phyloP scores from a whole-genome alignment of 208 protist genomes.

The Leishmania mexicana region DNA sequence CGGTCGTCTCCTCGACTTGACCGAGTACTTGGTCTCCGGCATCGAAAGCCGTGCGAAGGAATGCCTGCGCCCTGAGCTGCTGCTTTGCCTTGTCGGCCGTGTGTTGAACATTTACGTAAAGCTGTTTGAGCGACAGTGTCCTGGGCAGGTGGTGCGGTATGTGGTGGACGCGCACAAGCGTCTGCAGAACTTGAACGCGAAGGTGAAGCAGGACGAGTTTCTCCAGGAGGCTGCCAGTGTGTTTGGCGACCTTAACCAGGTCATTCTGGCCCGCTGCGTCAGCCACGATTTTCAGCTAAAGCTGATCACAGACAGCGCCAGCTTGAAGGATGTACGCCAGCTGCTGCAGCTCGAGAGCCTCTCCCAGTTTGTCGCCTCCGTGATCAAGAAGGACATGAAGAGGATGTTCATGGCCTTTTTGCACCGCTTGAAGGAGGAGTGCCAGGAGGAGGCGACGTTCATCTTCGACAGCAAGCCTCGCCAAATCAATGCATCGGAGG shows the following conservation, averaged over 20 bases:
- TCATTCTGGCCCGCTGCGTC: constrained; percentile 76
- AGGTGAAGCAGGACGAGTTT: constrained; percentile 20
- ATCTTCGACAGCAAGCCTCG: constrained; percentile 37
- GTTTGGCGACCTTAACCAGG: constrained; percentile 64
- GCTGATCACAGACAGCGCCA: constrained; percentile 68
- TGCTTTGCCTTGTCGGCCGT: constrained; percentile 70
- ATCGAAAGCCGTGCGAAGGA: constrained; percentile 11
- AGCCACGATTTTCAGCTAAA: constrained; percentile 85
- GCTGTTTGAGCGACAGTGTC: constrained; percentile 68
- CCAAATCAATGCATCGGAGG: constrained; percentile 42
- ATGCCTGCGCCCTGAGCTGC: constrained; percentile 33
- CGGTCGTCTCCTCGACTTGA: constrained; percentile 33
- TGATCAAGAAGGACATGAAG: constrained; percentile 79
- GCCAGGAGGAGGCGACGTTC: constrained; percentile 55
- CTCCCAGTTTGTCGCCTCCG: constrained; percentile 54
- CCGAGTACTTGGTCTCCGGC: constrained; percentile 23
- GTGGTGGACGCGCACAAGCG: constrained; percentile 60
- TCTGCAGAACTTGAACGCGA: constrained; percentile 24
- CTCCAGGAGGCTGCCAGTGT: constrained; percentile 53
- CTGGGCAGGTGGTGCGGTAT: constrained; percentile 44
- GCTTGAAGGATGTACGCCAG: constrained; percentile 67
- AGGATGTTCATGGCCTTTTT: constrained; percentile 85
- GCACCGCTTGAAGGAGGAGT: constrained; percentile 75
- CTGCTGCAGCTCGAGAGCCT: constrained; percentile 66
- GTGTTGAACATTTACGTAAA: constrained; percentile 63